phyloP scores from a whole-genome alignment of 768 basidiomycete species.

The Tricholoma furcatifolium region DNA sequence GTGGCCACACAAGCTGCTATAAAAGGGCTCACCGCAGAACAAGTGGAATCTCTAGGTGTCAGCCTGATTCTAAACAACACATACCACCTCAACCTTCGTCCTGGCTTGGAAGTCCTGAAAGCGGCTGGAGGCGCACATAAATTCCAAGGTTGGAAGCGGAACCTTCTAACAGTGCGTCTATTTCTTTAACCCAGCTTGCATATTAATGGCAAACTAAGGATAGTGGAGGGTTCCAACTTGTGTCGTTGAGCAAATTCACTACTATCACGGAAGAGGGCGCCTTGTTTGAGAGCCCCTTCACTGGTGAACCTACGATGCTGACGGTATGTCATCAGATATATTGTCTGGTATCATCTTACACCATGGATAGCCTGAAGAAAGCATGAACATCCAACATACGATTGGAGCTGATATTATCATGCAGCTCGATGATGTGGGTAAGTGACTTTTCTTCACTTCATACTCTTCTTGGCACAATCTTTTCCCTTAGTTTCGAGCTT shows the following conservation, averaged over 20 bases:
- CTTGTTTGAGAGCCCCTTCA: conserved; percentile 80
- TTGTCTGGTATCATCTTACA: too few relatives aligned
- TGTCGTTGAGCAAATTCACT: conserved; percentile 81
- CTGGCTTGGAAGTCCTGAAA: conserved; percentile 71
- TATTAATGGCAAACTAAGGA: conserved; percentile 46
- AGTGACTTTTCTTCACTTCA: conserved; percentile 24
- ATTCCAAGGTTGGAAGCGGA: conserved; percentile 87
- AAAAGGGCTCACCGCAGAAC: conserved; percentile 85
- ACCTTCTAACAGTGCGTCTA: conserved; percentile 69
- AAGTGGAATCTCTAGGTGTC: conserved; percentile 78
- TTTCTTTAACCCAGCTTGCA: neutral
- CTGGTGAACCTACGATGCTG: conserved; percentile 84
- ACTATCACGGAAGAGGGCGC: conserved; percentile 89
- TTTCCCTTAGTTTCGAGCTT: conserved; percentile 65
- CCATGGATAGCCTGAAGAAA: conserved; percentile 76
- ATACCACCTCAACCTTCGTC: conserved; percentile 86
- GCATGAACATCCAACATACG: conserved; percentile 85
- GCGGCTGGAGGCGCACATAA: conserved; percentile 83
- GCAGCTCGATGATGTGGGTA: conserved; percentile 91
- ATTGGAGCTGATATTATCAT: conserved; percentile 95
- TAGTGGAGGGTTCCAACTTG: conserved; percentile 88
- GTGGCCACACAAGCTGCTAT: conserved; percentile 92
- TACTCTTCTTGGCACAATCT: neutral
- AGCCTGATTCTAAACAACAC: conserved; percentile 89
- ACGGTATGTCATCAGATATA: conserved; percentile 49